Evolutionary conservation across 2,329 filamentous ascomycete genomes (phyloP), one percentile per base, ranked within the genome.

Genomic region (Diaporthe capsici): DNA sequence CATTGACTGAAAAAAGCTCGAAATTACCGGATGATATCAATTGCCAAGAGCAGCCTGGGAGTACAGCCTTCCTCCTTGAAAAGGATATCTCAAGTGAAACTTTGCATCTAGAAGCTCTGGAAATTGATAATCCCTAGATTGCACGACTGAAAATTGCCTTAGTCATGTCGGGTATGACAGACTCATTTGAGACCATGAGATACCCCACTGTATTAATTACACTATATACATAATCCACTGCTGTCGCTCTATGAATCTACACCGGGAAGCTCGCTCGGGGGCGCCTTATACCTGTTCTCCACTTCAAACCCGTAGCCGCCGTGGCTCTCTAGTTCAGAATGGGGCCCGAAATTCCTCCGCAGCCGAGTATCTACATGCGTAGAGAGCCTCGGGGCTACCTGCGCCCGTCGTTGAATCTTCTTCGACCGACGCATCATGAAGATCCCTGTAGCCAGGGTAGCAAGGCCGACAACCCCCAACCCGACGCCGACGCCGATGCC

Each of bases 371-470:
- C 22, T 53, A 13, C 6, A 2, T 39, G 22, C 13, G 22, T 53
- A 37, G 31, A 34, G 12, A 37, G 22, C 13, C 47, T 51, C 15
- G 47, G 47, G 31, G 47, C 28, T 53, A 6, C 22, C 49, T 53
- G 63, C 13, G 31, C 20, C 15, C 31, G 44, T 53, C n/a, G 20
- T 39, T 53, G 63, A 39, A 53, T 53, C 63, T 10, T 53, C 47
- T 15, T 68, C 22, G 63, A 68, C 31, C 63, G 47, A 34, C 63
- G 63, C 63, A 68, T 68, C 63, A 68, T 39, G 22, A 53, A 53
- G 1, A 53, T 20, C 13, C 47, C 47, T 15, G 15, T 6, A 53
- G 31, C 63, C 22, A 68, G 37, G 13, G 63, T 49, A 6, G 47
- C 63, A 49, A 68, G 63, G 31, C 63, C 63, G 22, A 49, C 31